Conservation (phyloP, 225 moss, liverwort and hornwort genomes). For the Neckera pumila region DNA sequence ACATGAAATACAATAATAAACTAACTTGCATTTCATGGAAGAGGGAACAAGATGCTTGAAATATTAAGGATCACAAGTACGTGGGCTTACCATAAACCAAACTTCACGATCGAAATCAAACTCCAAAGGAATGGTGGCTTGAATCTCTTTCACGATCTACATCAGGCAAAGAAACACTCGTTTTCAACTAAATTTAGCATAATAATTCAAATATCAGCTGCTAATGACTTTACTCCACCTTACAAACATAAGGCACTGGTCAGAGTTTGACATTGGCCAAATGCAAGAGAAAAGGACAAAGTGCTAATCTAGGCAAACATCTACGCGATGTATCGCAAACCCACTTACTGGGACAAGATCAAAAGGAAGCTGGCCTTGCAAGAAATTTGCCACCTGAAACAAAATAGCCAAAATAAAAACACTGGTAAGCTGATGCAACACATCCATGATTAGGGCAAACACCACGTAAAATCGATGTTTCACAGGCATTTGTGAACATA, state of each 20-base stretch:
- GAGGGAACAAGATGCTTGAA: not conserved
- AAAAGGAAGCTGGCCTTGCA: conserved; percentile 96
- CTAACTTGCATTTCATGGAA: not conserved
- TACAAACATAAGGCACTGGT: not conserved
- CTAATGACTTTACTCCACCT: not conserved
- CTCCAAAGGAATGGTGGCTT: conserved; percentile 92
- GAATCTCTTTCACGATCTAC: conserved; percentile 95
- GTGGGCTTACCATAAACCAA: conserved; percentile 77
- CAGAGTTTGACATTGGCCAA: not conserved
- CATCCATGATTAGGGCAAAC: not conserved
- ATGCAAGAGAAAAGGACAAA: not conserved
- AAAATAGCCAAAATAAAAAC: not conserved
- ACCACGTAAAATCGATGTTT: not conserved
- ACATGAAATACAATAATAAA: not conserved
- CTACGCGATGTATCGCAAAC: not conserved
- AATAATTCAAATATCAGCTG: not conserved
- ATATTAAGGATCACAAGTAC: not conserved
- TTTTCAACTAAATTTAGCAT: not conserved
- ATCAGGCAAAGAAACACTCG: not conserved
- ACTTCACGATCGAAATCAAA: conserved; percentile 91
- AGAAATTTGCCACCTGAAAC: conserved; percentile 84
- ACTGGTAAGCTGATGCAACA: not conserved
- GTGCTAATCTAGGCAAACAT: not conserved
- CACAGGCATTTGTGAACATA: not conserved
- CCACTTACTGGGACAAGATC: conserved; percentile 87